Evolutionary conservation across 1,284 basidiomycete genomes (phyloP), one percentile per base, ranked within the genome.

Genomic region (Violaceomyces palustris): DNA sequence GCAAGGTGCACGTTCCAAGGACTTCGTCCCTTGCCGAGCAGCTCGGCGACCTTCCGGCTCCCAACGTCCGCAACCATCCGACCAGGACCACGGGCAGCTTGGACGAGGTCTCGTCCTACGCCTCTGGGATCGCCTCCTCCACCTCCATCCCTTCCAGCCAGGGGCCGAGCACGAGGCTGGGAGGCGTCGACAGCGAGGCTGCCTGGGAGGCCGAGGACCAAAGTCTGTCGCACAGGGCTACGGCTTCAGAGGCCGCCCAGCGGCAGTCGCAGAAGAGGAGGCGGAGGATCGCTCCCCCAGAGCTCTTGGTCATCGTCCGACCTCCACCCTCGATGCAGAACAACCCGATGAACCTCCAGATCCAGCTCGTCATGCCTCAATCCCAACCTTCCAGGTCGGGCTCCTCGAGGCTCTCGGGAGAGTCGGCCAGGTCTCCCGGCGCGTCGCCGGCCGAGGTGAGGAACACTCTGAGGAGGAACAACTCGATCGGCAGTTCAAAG

Each of bases 311-410:
- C 42, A 67, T 72, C 24, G 69, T 72, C 62, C 87, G 89, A 34
- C 81, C 87, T 39, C 88, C 88, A 1, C 86, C 89, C 0, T 81
- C 84, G 12, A 84, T 84, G 69, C 80, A 82, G 15, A 87, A 86
- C 60, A 89, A 94, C 63, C 88, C 90, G 0, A 78, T 93, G 36
- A 94, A 93, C 72, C 79, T 96, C 1, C 92, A 96, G 72, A 84
- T 96, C 6, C 92, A 96, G 74, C 83, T 96, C 24, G 85, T 94
- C 8, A 73, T 50, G 52, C 42, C 47, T 8, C 42, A 48, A 25
- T 42, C 55, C 28, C 52, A 43, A 2, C 52, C 42, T 18, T 30
- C 38, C 18, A 40, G 43, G 15, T 43, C 48, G 27, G 45, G 46
- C 8, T 50, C 51, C 2, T 36, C 38, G 10, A 39, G 49, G 17